Percentiles rank a stretch among this genome's conserved stretches.
Evolutionary conservation across 2,329 filamentous ascomycete species (phyloP).

Genomic region (Aspergillus alliaceus): DNA sequence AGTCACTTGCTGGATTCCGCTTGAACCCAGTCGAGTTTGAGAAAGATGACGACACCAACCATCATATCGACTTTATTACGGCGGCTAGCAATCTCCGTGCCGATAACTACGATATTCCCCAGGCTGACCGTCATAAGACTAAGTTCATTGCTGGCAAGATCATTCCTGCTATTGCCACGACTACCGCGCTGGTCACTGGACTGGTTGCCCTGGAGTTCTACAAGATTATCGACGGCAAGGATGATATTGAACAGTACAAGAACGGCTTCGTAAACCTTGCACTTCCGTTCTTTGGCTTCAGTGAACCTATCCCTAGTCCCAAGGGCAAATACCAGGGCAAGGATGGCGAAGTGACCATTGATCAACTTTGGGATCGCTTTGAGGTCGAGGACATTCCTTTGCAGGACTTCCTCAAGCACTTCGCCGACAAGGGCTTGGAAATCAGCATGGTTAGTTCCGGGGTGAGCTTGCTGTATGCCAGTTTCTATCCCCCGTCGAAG

Average conservation of each 20-base stretch:
- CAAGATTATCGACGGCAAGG: conserved; percentile 95
- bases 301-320: conserved; percentile 89
- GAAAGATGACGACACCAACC: conserved; percentile 97
- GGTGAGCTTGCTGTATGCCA: conserved; percentile 89
- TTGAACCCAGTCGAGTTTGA: conserved; percentile 93
- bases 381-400: conserved; percentile 85
- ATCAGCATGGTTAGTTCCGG: conserved; percentile 97
- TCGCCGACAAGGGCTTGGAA: conserved; percentile 75
- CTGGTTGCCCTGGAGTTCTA: conserved; percentile 89
- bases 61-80: conserved; percentile 99
- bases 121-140: conserved; percentile 92
- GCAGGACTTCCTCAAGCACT: conserved; percentile 77
- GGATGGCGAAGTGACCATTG: conserved; percentile 73
- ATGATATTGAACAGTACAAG: conserved; percentile 98
- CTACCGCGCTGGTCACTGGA: conserved; percentile 91
- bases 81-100: conserved; percentile 94
- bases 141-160: conserved; percentile 99
- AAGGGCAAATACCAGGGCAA: conserved; percentile 87
- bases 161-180: conserved; percentile 96
- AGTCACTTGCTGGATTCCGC: conserved; percentile 82
- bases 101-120: conserved; percentile 95
- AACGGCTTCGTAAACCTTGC: conserved; percentile 98
- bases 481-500: conserved; percentile 82
- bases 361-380: conserved; percentile 98
- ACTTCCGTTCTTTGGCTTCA: conserved; percentile 96